A percentile compares a stretch with the other conserved stretches of the same genome.
phyloP scores from a whole-genome alignment of 345 rosid genomes.

The Syzygium oleosum region DNA sequence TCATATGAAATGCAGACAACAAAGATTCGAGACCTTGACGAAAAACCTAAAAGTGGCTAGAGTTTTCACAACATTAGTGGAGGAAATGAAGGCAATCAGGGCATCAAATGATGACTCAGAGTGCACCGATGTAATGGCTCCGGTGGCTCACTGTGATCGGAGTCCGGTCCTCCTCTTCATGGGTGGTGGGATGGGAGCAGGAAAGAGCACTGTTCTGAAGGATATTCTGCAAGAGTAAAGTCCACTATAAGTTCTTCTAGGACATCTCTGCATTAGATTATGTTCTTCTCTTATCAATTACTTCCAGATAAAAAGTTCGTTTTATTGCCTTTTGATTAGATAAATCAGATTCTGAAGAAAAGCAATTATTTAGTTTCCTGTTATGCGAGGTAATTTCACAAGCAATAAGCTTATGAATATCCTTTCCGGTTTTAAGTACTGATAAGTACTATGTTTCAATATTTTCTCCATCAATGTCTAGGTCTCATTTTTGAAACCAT shows the following conservation, averaged over 20 bases:
- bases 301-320: neutral
- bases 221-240: slow-evolving; percentile 87
- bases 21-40: slow-evolving; percentile 74
- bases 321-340: neutral
- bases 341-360: neutral
- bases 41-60: slow-evolving; percentile 78
- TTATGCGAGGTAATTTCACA: neutral
- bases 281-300: neutral
- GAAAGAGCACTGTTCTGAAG: slow-evolving; percentile 93
- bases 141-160: slow-evolving; percentile 69
- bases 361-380: neutral
- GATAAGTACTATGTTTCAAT: neutral
- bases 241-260: neutral
- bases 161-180: slow-evolving; percentile 88
- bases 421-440: neutral
- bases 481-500: neutral
- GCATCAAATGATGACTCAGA: slow-evolving; percentile 37
- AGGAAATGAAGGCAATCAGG: slow-evolving; percentile 90
- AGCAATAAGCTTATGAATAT: neutral
- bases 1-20: slow-evolving; percentile 36
- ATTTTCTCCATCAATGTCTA: neutral
- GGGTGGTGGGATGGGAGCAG: slow-evolving; percentile 99
- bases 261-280: neutral
- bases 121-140: slow-evolving; percentile 85
- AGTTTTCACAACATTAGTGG: slow-evolving; percentile 65